Conservation (phyloP, 2,329 filamentous ascomycete genomes). For the Colletotrichum eleusines region DNA sequence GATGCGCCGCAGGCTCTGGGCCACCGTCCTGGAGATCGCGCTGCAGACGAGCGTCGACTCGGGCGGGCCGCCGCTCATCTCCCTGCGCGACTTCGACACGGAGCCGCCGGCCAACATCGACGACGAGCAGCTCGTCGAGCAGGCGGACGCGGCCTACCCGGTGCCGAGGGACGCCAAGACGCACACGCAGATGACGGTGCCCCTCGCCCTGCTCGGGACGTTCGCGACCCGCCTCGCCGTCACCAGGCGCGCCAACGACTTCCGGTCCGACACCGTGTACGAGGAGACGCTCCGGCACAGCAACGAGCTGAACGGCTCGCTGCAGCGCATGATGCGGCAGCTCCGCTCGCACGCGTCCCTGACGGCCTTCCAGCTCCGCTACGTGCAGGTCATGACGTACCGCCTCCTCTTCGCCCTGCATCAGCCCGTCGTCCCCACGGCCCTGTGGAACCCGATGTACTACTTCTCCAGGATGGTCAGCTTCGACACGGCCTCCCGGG, state of each 20-base stretch:
- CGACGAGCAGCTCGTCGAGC: constrained; percentile 62
- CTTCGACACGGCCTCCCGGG: constrained; percentile 54
- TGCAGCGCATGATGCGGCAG: constrained; percentile 52
- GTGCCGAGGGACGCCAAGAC: constrained; percentile 44
- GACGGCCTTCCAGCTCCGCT: constrained; percentile 55
- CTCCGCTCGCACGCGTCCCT: constrained; percentile 45
- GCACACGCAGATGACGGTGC: constrained; percentile 64
- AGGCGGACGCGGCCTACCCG: constrained; percentile 43
- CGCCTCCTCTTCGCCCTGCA: constrained; percentile 67
- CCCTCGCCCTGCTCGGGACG: constrained; percentile 59
- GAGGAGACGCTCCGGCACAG: constrained; percentile 61
- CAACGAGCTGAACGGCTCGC: constrained; percentile 56
- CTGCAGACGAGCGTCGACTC: constrained; percentile 64
- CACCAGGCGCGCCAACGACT: constrained; percentile 60
- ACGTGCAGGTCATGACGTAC: constrained; percentile 58
- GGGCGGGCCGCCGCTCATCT: constrained; percentile 63
- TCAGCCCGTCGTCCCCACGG: constrained; percentile 60
- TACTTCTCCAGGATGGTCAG: constrained; percentile 66
- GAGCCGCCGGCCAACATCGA: constrained; percentile 63
- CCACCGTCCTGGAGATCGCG: constrained; percentile 66
- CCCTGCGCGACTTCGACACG: constrained; percentile 62
- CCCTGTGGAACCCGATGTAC: constrained; percentile 60
- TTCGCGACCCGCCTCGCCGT: constrained; percentile 59
- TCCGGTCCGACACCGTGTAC: constrained; percentile 57
- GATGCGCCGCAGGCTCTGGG: constrained; percentile 68